Conservation (phyloP, 106 monocot species). For the Chionographis japonica region DNA sequence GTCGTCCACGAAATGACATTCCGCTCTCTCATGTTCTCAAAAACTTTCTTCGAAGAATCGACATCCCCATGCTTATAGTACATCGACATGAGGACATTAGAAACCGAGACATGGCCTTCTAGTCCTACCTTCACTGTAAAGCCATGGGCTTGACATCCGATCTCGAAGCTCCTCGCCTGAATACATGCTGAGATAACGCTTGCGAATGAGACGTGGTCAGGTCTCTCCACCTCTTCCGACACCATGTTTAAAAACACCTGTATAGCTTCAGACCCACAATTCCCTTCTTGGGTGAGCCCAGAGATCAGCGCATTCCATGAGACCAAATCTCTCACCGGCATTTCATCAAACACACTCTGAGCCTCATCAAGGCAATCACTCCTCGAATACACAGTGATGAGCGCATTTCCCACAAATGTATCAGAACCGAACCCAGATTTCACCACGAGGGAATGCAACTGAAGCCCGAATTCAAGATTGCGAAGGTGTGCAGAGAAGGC, state of each 20-base stretch:
- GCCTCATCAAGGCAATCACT: conserved; percentile 29
- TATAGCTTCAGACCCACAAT: conserved; percentile 35
- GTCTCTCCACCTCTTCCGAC: conserved; percentile 21
- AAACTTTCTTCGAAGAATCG: conserved; percentile 31
- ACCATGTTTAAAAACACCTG: conserved; percentile 46
- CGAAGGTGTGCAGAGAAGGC: conserved; percentile 26
- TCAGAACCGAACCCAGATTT: conserved; percentile 48
- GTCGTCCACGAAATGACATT: conserved; percentile 91
- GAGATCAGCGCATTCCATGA: conserved; percentile 88
- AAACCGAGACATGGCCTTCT: conserved; percentile 26
- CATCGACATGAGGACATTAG: conserved; percentile 82
- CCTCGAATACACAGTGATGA: conserved; percentile 61
- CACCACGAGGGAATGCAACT: conserved; percentile 38
- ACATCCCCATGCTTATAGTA: conserved; percentile 47
- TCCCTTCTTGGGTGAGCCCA: conserved; percentile 58
- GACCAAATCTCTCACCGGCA: conserved; percentile 52
- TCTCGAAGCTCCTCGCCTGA: conserved; percentile 15
- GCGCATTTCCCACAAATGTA: conserved; percentile 56
- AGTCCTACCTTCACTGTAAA: conserved; percentile 38
- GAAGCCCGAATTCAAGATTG: conserved; percentile 16
- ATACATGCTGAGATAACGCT: conserved; percentile 60
- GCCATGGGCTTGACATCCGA: conserved; percentile 65
- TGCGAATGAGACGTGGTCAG: conserved; percentile 57
- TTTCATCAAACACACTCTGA: conserved; percentile 59
- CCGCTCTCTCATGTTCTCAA: conserved; percentile 30